Percentiles rank a stretch among this genome's conserved stretches.
Conservation (phyloP, 1,284 basidiomycete species). For the Phellinidium pouzarii region DNA sequence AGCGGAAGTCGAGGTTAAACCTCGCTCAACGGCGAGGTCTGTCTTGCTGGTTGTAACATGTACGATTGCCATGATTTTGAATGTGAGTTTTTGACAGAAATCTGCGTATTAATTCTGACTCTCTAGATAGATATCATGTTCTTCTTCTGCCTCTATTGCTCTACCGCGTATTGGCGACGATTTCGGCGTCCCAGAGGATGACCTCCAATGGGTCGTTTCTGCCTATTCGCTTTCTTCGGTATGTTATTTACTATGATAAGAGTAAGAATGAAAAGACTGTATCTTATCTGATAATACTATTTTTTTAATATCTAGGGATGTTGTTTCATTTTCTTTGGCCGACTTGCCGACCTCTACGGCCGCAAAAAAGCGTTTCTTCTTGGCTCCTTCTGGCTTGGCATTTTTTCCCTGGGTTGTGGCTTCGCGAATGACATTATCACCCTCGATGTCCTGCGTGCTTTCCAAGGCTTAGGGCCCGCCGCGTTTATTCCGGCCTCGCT, state of each 20-base stretch:
- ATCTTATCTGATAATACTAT: conserved; percentile 9
- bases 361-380: conserved; percentile 53
- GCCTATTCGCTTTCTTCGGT: conserved; percentile 32
- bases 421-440: conserved; percentile 39
- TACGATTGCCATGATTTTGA: conserved; percentile 49
- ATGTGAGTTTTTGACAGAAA: conserved; percentile 32
- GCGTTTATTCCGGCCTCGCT: conserved; percentile 68
- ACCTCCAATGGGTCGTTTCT: conserved; percentile 61
- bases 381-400: conserved; percentile 42
- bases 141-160: conserved; percentile 45
- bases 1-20: neutral
- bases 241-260: conserved; percentile 30
- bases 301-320: conserved; percentile 47
- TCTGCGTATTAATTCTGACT: conserved; percentile 2
- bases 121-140: conserved; percentile 27
- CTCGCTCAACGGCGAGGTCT: neutral
- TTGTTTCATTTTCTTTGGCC: conserved; percentile 61
- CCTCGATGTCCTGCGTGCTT: conserved; percentile 57
- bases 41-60: conserved; percentile 41
- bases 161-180: conserved; percentile 56
- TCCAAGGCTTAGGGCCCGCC: conserved; percentile 67
- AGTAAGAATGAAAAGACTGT: too few species aligned
- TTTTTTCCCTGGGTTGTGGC: conserved; percentile 47
- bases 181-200: conserved; percentile 39
- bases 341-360: conserved; percentile 69